Base-by-base conservation (phyloP, 768 basidiomycete species). In the Tricholomella constricta region DNA sequence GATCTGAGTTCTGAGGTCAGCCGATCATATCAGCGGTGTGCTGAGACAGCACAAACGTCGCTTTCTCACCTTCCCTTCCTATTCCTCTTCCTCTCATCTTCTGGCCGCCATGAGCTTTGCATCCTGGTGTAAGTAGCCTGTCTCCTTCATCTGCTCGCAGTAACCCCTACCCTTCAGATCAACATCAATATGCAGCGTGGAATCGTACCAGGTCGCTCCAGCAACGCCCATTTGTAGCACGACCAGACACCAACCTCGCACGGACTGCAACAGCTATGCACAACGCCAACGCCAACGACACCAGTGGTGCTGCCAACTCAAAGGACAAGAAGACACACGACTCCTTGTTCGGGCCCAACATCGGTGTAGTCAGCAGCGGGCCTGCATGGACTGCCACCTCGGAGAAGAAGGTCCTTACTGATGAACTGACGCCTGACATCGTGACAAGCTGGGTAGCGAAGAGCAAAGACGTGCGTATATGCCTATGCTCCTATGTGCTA, bases 301-400 rank as follows among this genome's bases (percentile, higher is more conserved):
- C 17, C 19, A 46, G 34, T 22, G 46, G 50, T 23, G 25, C 27
- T 31, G 27, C 56, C 22, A 60, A 10, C 14, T 9, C 31, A 10
- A 81, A 81, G 62, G 78, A 84, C 41, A 81, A 80, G 59, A 86
- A 83, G 65, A 82, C 83, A 37, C 82, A 83, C 11, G 90, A 94
- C 54, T 87, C 91, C 0, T 81, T 97, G 40, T 97, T 96, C 69
- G 94, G 94, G 0, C 94, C 94, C 8, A 90, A 88, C 67, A 89
- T 97, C 51, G 94, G 94, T 9, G 78, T 87, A 45, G 81, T 88
- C 41, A 80, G 72, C 64, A 78, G 74, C 48, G 83, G 83, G 1
- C 90, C 91, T 8, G 70, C 81, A 0, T 93, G 91, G 91, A 84
- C 90, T 1, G 70, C 81, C 23, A 62, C 67, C 23, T 74, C 74